phyloP scores from a whole-genome alignment of 192 early-diverging fungal species.

The Linnemannia schmuckeri region DNA sequence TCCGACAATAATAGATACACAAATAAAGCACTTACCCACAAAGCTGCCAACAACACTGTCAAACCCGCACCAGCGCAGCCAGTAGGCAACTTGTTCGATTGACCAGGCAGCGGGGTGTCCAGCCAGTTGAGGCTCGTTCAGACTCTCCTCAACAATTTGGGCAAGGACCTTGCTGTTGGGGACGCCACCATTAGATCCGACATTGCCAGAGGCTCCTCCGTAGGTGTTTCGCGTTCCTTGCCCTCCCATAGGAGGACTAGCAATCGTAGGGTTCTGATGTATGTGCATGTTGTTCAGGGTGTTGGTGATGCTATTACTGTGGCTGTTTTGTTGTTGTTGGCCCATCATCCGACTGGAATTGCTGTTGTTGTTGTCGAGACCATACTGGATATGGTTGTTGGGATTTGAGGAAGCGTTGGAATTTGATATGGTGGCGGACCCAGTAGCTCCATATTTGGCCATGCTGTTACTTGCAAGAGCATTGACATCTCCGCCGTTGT shows the following conservation, averaged over 20 bases:
- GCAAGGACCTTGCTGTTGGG: conserved; percentile 37
- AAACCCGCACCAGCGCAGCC: conserved; percentile 69
- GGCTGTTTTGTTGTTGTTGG: conserved; percentile 25
- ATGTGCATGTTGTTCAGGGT: conserved; percentile 41
- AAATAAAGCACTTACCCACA: conserved; percentile 53
- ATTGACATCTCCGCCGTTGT: neutral
- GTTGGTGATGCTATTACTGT: conserved; percentile 10
- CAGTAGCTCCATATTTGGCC: neutral
- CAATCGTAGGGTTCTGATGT: conserved; percentile 37
- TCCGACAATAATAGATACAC: neutral
- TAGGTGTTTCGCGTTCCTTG: conserved; percentile 10
- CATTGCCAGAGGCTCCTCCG: neutral
- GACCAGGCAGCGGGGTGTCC: conserved; percentile 65
- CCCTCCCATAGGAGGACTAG: conserved; percentile 23
- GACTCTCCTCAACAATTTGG: conserved; percentile 38
- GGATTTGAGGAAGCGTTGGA: neutral
- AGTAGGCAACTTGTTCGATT: conserved; percentile 68
- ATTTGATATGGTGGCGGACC: conserved; percentile 1
- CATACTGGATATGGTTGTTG: conserved; percentile 10
- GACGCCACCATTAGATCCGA: neutral
- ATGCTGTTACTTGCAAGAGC: neutral
- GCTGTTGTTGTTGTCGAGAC: conserved; percentile 16
- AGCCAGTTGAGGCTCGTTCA: conserved; percentile 46
- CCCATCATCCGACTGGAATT: conserved; percentile 1
- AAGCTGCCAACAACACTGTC: conserved; percentile 61